Base-by-base conservation (phyloP, 83 land plant genomes). In the Isoetes engelmannii region DNA sequence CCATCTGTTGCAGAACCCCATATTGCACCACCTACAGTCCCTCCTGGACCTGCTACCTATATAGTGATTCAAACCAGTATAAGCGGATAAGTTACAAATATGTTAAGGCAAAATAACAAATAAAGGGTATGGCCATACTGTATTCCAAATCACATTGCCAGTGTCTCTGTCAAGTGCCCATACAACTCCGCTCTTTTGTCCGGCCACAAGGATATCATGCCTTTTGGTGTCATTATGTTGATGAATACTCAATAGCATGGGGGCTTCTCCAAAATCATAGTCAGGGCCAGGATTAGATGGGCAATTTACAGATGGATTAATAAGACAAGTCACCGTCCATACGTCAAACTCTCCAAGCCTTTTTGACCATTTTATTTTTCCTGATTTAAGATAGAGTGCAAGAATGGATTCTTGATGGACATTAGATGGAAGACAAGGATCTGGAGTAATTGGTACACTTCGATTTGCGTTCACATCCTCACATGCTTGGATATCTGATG, bases 201-300 rank as follows among this genome's bases (percentile, higher is more conserved):
- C 71, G 4, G 66, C 66, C 9, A 63, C 66, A 43, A 63, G 46
- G 6, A 63, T 37, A 41, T 63, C 66, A 1, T n/a, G 7, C 45
- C 3, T 4, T 60, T 60, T 20, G 9, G 63, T 15, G 1, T n/a
- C 63, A 15, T n/a, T 20, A 6, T 0, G 6, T 7, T 6, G 7
- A 7, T 41, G 68, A 41, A 69, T 69, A 45, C 66, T 69, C 6
- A 69, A 42, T 17, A 69, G 68, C 71, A 69, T 69, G 7, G 71
- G 71, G 0, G 71, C 65, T 56, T 69, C 71, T 37, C 71, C 71
- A 55, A 69, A 69, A 65, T 69, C 71, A 28, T 69, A 69, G 45
- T 69, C 71, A 1, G 71, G 71, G 12, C 71, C 71, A 7, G 66
- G 66, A 1, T 54, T 49, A 21, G 44, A 5, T 49, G 71, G 71